These are phyloP conservation scores for Pochonia chlamydosporia DNA, from an alignment of 2,329 filamentous ascomycete species.

Conservation along the genomic window DNA sequence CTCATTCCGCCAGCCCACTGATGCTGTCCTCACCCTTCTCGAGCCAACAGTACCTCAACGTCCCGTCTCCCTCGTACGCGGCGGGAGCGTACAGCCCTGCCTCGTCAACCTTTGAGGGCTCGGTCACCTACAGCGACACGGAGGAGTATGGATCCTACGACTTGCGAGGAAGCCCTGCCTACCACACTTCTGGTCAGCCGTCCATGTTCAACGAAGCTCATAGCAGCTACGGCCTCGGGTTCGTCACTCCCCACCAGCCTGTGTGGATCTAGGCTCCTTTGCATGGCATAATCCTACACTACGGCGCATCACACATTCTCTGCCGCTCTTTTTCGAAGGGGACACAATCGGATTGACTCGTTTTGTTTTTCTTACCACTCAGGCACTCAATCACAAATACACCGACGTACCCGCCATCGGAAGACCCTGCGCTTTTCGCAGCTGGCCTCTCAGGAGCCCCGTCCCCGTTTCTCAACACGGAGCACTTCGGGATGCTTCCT, in stretches of 20 bases:
- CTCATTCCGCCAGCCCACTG: slow-evolving; percentile 47
- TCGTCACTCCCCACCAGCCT: slow-evolving; percentile 58
- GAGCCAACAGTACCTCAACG: slow-evolving; percentile 53
- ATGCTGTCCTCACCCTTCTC: slow-evolving; percentile 50
- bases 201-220: slow-evolving; percentile 40
- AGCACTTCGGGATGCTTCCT: slow-evolving; percentile 37
- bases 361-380: slow-evolving; percentile 27
- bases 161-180: slow-evolving; percentile 30
- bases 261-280: slow-evolving; percentile 50
- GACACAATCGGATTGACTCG: slow-evolving; percentile 49
- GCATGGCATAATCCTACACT: slow-evolving; percentile 27
- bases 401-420: slow-evolving; percentile 37
- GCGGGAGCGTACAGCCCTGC: slow-evolving; percentile 55
- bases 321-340: slow-evolving; percentile 23
- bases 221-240: slow-evolving; percentile 41
- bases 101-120: slow-evolving; percentile 58
- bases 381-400: slow-evolving; percentile 45
- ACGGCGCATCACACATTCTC: slow-evolving; percentile 24
- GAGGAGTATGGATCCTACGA: slow-evolving; percentile 51
- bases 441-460: slow-evolving; percentile 31
- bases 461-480: slow-evolving; percentile 39
- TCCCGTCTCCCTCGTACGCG: slow-evolving; percentile 56
- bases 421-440: slow-evolving; percentile 32
- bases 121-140: slow-evolving; percentile 56
- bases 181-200: slow-evolving; percentile 39